Evolutionary conservation across 2,329 filamentous ascomycete genomes (phyloP), one percentile per base, ranked within the genome.

Genomic region (Curvularia spicifera): DNA sequence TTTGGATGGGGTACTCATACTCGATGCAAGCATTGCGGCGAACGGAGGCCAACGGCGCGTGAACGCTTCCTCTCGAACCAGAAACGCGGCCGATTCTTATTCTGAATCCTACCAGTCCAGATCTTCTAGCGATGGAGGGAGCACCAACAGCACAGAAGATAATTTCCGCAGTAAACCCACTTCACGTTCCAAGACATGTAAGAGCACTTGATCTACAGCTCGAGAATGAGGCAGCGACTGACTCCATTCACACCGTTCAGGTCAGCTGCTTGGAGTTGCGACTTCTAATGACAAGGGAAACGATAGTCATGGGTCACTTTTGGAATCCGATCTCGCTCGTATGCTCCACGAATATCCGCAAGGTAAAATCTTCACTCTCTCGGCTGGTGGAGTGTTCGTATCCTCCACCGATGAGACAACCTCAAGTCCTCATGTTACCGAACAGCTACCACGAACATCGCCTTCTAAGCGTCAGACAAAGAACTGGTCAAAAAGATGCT

Each of bases 1-100:
- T 28, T 50, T 75, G 1, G 73, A 76, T 28, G 74, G 74, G 12
- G 73, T 76, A 1, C 29, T 76, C 2, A 73, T 76, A 15, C 61
- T 76, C 1, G 73, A 76, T 43, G 74, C 74, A 4, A 74, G 71
- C 5, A 59, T 75, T 28, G 71, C 67, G 20, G 66, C 67, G 26
- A 67, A 60, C 24, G 64, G 54, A 47, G 56, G 53, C 7, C 60
- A 60, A 28, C 56, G 57, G 1, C 66, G 66, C 26, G 18, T 39
- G 15, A 51, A 64, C 12, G 51, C 46, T 20, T 52, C 46, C 13
- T 39, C 60, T 6, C 44, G 57, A 12, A 29, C 24, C 47, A 43
- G 10, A 33, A 62, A 50, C 26, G 50, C 39, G 4, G 40, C 48
- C 10, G 62, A 60, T 1, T 51, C 20, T 12, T 46, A 50, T 5